Evolutionary conservation across 2,329 filamentous ascomycete genomes (phyloP), one percentile per base, ranked within the genome.

Genomic region (Trichoderma polysporum): DNA sequence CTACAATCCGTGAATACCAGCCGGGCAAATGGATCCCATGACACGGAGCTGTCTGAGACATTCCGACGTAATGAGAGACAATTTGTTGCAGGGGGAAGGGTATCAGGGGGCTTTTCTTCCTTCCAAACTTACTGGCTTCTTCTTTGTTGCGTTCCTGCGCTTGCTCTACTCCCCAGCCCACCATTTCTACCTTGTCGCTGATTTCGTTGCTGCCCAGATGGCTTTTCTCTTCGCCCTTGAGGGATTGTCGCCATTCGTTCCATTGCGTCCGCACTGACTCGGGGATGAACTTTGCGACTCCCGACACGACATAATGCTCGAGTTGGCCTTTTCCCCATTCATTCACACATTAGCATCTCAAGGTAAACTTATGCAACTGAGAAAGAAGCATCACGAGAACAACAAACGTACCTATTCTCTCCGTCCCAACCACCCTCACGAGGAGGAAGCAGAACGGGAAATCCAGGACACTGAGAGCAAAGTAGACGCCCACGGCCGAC

Each of bases 371-470:
- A 45, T n/a, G n/a, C 41, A 22, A 35, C 41, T 15, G 19, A 19
- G 8, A 39, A 2, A 39, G 37, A n/a, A 41, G 12, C 7, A 45
- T 12, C 8, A 19, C 27, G 37, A 22, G 52, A 35, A 25, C 19
- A 5, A 10, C 15, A 33, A 13, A 35, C 81, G 82, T 79, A 84
- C 93, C 94, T 74, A 99, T 95, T 65, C 86, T 87, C 29, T 99
- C 95, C 0, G 92, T 91, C 17, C 95, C 95, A 2, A 97, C 85
- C 61, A 89, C 82, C 66, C 90, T 87, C 54, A 99, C 95, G 10
- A 95, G 88, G 64, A 97, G 80, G 81, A 97, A 99, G 80, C 94
- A 98, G 76, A 98, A 92, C 0, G 95, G 95, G 71, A 98, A 97
- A 79, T 99, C 95, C 60, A 97, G 81, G 41, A 91, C 90, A 49